A percentile compares a stretch with the other conserved stretches of the same genome.
Evolutionary conservation across 2,329 filamentous ascomycete genomes (phyloP).

Genomic region (Byssoonygena ceratinophila): DNA sequence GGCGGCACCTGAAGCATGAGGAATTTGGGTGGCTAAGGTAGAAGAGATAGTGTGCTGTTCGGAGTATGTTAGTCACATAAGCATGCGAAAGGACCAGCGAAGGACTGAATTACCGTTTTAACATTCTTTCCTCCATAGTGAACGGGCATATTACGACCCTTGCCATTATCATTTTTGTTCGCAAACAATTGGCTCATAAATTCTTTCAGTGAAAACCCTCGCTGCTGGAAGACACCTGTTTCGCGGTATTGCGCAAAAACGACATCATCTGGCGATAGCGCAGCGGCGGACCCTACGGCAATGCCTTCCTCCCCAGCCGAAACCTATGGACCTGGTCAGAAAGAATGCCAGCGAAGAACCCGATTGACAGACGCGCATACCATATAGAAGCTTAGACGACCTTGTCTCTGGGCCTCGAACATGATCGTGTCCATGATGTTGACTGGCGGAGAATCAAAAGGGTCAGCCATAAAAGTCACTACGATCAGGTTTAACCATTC

Average conservation of each 20-base stretch:
- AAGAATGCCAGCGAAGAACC: neutral
- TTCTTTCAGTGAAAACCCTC: slow-evolving; percentile 73
- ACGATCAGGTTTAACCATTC: neutral
- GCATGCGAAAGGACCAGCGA: neutral
- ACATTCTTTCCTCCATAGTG: slow-evolving; percentile 81
- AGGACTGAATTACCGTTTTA: slow-evolving; percentile 53
- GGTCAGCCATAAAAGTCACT: neutral
- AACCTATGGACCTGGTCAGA: slow-evolving; percentile 34
- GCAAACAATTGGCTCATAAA: slow-evolving; percentile 96
- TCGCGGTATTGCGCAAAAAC: slow-evolving; percentile 93
- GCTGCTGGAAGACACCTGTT: slow-evolving; percentile 78
- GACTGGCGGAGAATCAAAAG: slow-evolving; percentile 31
- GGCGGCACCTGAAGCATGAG: slow-evolving; percentile 75
- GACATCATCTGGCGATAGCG: slow-evolving; percentile 71
- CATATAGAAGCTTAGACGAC: slow-evolving; percentile 95
- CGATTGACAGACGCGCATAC: slow-evolving; percentile 36
- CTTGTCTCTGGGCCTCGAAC: slow-evolving; percentile 95
- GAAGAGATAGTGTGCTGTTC: slow-evolving; percentile 71
- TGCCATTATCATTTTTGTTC: slow-evolving; percentile 67
- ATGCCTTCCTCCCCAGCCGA: slow-evolving; percentile 91
- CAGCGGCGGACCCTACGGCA: slow-evolving; percentile 76
- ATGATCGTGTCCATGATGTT: slow-evolving; percentile 94
- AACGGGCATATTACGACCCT: slow-evolving; percentile 90
- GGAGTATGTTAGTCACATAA: neutral
- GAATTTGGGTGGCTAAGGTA: slow-evolving; percentile 76